These are phyloP conservation scores for Cystobasidium onofrii DNA, from an alignment of 768 basidiomycete species.

Conservation along the genomic window DNA sequence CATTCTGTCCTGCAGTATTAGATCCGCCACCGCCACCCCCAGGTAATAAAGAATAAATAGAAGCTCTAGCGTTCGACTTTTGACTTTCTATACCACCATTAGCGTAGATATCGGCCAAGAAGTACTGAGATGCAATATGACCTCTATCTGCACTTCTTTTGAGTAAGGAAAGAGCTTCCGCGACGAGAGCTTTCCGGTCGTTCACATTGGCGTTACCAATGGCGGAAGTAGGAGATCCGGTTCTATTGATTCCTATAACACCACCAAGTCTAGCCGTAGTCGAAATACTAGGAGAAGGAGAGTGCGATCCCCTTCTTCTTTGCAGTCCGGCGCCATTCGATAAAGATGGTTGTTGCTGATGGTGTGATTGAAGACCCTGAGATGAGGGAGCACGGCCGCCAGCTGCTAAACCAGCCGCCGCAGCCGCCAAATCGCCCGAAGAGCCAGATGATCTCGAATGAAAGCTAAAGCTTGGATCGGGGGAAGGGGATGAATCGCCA, in stretches of 20 bases:
- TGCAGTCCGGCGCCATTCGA: background rate
- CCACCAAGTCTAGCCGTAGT: background rate
- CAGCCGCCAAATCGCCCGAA: constrained; percentile 18
- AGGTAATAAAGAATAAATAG: background rate
- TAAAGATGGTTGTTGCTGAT: background rate
- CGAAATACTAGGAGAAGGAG: background rate
- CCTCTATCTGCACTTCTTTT: constrained; percentile 89
- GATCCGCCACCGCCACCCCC: background rate
- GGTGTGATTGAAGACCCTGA: background rate
- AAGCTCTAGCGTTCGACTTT: background rate
- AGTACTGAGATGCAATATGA: constrained; percentile 89
- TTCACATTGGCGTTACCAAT: constrained; percentile 32
- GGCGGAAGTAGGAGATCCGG: constrained; percentile 24
- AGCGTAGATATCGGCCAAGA: constrained; percentile 94
- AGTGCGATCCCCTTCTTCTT: background rate
- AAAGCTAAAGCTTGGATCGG: constrained; percentile 12
- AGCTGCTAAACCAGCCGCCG: background rate
- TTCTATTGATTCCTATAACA: background rate
- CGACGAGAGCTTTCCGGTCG: constrained; percentile 60
- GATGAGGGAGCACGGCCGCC: background rate
- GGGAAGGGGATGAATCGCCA: constrained; percentile 2
- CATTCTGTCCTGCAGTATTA: background rate
- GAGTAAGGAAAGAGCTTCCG: constrained; percentile 76
- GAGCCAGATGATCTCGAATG: constrained; percentile 20
- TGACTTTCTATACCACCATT: constrained; percentile 54